phyloP scores from a whole-genome alignment of 2,329 filamentous ascomycete genomes.

The Fusarium liriodendri region DNA sequence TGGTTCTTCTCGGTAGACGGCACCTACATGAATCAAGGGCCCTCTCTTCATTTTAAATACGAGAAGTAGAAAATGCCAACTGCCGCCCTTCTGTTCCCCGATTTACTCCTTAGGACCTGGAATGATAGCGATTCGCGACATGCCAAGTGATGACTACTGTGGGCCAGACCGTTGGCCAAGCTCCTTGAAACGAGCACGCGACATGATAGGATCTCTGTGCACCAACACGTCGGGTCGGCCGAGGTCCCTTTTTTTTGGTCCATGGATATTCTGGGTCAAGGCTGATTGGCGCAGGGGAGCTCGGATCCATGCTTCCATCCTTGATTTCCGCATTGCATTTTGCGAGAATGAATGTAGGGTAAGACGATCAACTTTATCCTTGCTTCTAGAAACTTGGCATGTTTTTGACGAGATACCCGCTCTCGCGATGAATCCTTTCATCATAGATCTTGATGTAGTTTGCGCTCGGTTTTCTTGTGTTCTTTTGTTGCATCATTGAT shows the following conservation, averaged over 20 bases:
- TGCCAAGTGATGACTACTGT: background rate
- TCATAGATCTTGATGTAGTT: background rate
- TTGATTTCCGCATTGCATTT: background rate
- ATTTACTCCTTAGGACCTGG: background rate
- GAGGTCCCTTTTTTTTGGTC: background rate
- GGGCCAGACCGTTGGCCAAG: background rate
- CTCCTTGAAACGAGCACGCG: conserved; percentile 24
- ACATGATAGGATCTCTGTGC: conserved; percentile 9
- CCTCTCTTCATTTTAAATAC: background rate
- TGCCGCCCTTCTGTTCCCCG: background rate
- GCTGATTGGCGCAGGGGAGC: background rate
- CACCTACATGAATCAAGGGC: background rate
- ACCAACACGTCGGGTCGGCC: conserved; percentile 16
- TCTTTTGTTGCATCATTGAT: background rate
- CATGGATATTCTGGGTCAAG: background rate
- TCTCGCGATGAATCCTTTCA: background rate
- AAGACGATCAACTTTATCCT: background rate
- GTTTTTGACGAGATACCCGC: background rate
- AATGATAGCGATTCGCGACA: background rate
- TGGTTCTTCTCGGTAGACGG: background rate
- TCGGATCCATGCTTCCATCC: background rate
- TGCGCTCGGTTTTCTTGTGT: background rate
- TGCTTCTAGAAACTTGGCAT: background rate
- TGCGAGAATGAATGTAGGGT: background rate
- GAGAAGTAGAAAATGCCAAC: background rate